phyloP scores from a whole-genome alignment of 73 alveolate species.

The Diophrys sp. region DNA sequence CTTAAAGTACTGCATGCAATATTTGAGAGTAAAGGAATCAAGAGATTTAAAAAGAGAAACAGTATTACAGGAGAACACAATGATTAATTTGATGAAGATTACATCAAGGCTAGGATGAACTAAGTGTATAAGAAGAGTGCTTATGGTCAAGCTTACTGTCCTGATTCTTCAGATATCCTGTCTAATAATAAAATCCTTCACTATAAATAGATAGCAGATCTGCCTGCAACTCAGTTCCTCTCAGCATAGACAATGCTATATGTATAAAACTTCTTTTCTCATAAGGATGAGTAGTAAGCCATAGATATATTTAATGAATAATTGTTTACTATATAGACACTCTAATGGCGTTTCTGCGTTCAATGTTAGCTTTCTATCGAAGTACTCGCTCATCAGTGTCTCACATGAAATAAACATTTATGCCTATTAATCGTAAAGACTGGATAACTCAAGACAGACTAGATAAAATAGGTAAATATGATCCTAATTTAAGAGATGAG shows the following conservation, averaged over 20 bases:
- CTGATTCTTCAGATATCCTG: not conserved
- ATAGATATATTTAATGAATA: no score
- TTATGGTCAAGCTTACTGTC: not conserved
- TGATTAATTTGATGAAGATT: not conserved
- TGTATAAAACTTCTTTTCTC: not conserved
- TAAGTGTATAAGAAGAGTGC: not conserved
- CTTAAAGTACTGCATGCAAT: not conserved
- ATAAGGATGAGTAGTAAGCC: not conserved
- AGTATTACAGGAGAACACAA: no score
- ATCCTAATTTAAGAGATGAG: not conserved
- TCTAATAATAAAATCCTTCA: not conserved
- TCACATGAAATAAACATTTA: not conserved
- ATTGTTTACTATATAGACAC: not conserved
- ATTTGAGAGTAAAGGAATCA: not conserved
- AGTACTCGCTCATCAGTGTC: not conserved
- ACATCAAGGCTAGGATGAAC: not conserved
- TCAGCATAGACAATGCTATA: not conserved
- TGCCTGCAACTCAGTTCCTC: not conserved
- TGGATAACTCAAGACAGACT: not conserved
- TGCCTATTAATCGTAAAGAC: not conserved
- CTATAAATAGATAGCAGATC: not conserved
- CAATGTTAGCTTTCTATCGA: not conserved
- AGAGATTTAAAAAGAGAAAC: not conserved
- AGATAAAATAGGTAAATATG: not conserved
- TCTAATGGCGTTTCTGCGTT: not conserved